Base-by-base conservation (phyloP, 176 grass and related monocot genomes). In the Lolium perenne region DNA sequence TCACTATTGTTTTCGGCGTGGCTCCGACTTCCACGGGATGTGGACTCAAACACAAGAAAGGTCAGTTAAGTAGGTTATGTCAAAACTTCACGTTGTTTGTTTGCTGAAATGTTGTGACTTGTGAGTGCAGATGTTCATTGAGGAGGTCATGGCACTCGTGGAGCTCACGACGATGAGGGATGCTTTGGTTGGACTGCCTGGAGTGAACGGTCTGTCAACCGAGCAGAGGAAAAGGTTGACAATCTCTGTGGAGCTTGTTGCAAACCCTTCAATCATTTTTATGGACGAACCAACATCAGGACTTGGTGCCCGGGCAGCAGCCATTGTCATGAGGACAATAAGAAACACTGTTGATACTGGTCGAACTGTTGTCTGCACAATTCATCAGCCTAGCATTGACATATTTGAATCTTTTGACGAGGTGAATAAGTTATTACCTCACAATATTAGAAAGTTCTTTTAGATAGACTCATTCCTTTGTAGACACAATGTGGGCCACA, bases 301-400 rank as follows among this genome's bases (percentile, higher is more conserved):
- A 40, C 92, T 97, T 22, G 95, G 94, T 78, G 95, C 95, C 41
- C 86, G 95, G 38, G 95, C 95, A 38, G 92, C 92, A 26, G 95
- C 95, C 61, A 97, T 97, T 88, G 95, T 97, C 49, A 97, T 97
- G 95, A 94, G 95, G 63, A 85, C 95, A 25, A 89, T 94, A 18
- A 92, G 95, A 67, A 97, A 94, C 53, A 97, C 95, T 14, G 92
- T 97, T 22, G 83, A 94, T 81, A 97, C 92, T 15, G 95, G 95
- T n/a, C 92, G 95, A 77, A 97, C 95, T 40, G 90, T 97, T 47
- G 92, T 97, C 61, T 97, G 95, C 74, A 97, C 95, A 74, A 97
- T 97, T 93, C 95, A 97, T 82, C 95, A 97, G 81, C 95, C 95
- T 62, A 97, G 95, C 83, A 97, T 97, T 67, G 95, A 97, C 82